A percentile compares a stretch with the other conserved stretches of the same genome.
Evolutionary conservation across 2,329 filamentous ascomycete species (phyloP).

Genomic region (Magnaporthiopsis rhizophila): DNA sequence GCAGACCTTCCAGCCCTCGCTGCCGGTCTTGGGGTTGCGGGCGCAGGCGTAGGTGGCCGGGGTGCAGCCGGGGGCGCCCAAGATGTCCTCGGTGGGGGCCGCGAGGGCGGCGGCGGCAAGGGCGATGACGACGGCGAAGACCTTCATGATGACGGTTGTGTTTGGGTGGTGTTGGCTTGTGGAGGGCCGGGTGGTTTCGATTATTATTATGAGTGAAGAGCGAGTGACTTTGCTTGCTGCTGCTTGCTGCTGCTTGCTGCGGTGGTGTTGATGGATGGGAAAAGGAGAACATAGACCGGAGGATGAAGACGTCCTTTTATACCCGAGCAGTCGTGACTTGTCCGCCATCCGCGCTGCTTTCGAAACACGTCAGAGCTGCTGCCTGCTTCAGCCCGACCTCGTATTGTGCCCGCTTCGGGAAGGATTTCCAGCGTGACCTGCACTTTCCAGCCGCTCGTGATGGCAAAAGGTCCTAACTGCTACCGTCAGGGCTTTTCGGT

Average conservation of each 20-base stretch:
- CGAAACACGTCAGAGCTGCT: neutral
- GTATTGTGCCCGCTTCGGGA: neutral
- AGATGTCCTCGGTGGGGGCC: neutral
- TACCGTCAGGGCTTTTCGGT: too few relatives aligned
- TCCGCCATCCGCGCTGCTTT: too few relatives aligned
- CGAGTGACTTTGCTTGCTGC: neutral
- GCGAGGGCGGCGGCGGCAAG: neutral
- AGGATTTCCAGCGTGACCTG: neutral
- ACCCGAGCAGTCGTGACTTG: neutral
- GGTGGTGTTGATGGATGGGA: neutral
- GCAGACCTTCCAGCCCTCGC: conserved; percentile 17
- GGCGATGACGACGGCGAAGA: conserved; percentile 3
- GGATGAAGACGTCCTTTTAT: neutral
- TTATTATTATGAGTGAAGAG: neutral
- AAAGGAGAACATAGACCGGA: neutral
- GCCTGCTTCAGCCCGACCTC: neutral
- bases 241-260: neutral
- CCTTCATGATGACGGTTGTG: conserved; percentile 2
- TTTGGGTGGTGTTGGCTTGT: neutral
- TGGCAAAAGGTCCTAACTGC: neutral
- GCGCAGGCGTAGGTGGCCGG: conserved; percentile 15
- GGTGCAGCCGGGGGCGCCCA: conserved; percentile 9
- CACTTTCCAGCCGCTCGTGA: neutral
- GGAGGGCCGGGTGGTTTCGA: neutral
- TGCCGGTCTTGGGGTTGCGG: conserved; percentile 10